Evolutionary conservation across 768 basidiomycete genomes (phyloP).

Genomic region (Lactarius evosmus): DNA sequence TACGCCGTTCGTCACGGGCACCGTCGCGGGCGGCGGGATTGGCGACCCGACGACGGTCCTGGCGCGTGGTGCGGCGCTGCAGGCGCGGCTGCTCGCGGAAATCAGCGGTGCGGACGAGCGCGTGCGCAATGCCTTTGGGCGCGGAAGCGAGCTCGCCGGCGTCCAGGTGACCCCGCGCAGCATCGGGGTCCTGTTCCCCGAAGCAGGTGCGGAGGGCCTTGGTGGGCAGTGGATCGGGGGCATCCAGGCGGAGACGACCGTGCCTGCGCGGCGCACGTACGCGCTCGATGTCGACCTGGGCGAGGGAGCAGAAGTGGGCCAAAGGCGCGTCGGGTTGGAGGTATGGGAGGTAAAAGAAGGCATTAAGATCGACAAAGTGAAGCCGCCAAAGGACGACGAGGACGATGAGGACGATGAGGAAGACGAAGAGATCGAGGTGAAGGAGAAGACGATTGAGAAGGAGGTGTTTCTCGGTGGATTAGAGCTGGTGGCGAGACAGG

Average conservation of each 20-base stretch:
- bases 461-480: constrained; percentile 45
- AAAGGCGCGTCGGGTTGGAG: constrained; percentile 54
- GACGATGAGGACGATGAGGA: constrained; percentile 58
- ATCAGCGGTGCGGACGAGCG: constrained; percentile 50
- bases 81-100: constrained; percentile 58
- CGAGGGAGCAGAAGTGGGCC: constrained; percentile 39
- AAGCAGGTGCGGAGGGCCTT: constrained; percentile 42
- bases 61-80: constrained; percentile 71
- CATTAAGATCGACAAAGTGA: constrained; percentile 58
- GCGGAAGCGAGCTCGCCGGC: constrained; percentile 40
- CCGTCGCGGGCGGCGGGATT: constrained; percentile 65
- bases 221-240: constrained; percentile 66
- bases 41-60: constrained; percentile 79
- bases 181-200: constrained; percentile 65
- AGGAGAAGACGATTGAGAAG: constrained; percentile 58
- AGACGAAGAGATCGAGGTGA: constrained; percentile 59
- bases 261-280: constrained; percentile 63
- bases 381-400: constrained; percentile 44
- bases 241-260: constrained; percentile 65
- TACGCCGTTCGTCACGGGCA: constrained; percentile 64
- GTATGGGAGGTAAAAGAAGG: constrained; percentile 76
- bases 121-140: constrained; percentile 49
- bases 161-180: constrained; percentile 59
- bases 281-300: constrained; percentile 55
- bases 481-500: constrained; percentile 38